Evolutionary conservation across 2,329 filamentous ascomycete genomes (phyloP), one percentile per base, ranked within the genome.

Genomic region (Diaporthe sp.): DNA sequence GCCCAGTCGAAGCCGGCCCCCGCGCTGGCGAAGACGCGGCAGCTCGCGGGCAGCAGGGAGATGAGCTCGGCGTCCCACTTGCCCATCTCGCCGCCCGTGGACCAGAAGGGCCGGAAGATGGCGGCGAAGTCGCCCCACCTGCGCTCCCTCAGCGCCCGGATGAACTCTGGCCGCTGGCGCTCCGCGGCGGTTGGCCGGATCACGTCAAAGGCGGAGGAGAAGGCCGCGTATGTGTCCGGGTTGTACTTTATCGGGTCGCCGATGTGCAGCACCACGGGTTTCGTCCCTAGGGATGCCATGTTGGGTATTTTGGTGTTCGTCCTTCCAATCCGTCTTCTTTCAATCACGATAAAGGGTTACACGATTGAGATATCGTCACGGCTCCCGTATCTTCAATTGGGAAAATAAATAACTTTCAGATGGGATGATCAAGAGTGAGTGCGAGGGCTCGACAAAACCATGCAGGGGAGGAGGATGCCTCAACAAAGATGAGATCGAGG

Each of bases 1-100:
- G 90, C 91, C 91, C 91, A 93, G 82, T 93, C 91, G 79, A 91
- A 93, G 25, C 92, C 87, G 6, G 92, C 91, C 4, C 92, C 92
- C 7, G 92, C 92, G 72, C 89, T 91, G 58, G 92, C 90, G 83
- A 92, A 93, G 42, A 94, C 89, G 77, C 86, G 87, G 78, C 91
- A 89, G 37, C 86, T 88, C 2, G 81, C 57, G 0, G 92, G 92
- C 6, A 94, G 82, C 28, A 91, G 82, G 22, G 46, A 79, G 51
- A 93, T 89, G 25, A 93, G 82, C 79, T 93, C 91, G 28, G 84
- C 80, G 78, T 93, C 89, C 91, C 91, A 93, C 15, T 85, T 86
- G 15, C 90, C 90, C 92, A 93, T 93, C 81, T 93, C 91, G 12
- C 90, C 91, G 39, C 92, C 92, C 0, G 90, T 91, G 72, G 89